Evolutionary conservation across 352 stramenopile genomes (phyloP).

Genomic region (Pseudoperonospora humuli): DNA sequence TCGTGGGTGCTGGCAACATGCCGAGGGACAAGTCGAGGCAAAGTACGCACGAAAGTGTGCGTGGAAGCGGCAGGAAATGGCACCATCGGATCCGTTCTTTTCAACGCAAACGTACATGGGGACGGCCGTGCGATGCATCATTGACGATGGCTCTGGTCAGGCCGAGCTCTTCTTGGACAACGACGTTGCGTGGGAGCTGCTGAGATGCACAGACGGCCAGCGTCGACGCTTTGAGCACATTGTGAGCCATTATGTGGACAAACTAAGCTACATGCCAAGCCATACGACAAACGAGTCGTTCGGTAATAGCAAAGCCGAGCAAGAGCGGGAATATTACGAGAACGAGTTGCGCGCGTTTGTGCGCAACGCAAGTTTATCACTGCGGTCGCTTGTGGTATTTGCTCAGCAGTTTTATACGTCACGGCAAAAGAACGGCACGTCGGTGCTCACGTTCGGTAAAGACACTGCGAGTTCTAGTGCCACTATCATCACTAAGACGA

Average conservation of each 20-base stretch:
- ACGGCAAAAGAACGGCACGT: constrained; percentile 23
- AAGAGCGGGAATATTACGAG: constrained; percentile 50
- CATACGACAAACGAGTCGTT: constrained; percentile 25
- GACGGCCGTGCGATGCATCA: constrained; percentile 43
- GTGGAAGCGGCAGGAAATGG: constrained; percentile 24
- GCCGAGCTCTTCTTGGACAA: constrained; percentile 67
- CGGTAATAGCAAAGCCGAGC: constrained; percentile 14
- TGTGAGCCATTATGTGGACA: constrained; percentile 29
- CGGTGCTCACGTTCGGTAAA: constrained; percentile 57
- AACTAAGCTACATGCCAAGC: constrained; percentile 54
- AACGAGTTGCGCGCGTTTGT: constrained; percentile 54
- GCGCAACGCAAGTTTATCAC: constrained; percentile 12
- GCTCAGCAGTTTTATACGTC: constrained; percentile 60
- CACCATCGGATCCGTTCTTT: constrained; percentile 28
- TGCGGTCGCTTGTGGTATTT: constrained; percentile 36
- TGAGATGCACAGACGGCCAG: constrained; percentile 36
- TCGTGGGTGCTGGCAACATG: constrained; percentile 37
- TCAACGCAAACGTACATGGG: constrained; percentile 31
- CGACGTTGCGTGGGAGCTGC: constrained; percentile 61
- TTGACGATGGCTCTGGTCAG: constrained; percentile 74
- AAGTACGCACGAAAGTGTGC: constrained; percentile 11
- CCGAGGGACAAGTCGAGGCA: neutral
- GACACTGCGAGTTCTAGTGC: too few relatives aligned
- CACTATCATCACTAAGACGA: constrained; percentile 45
- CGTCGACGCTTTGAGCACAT: constrained; percentile 42